Conservation (phyloP, 2,329 filamentous ascomycete genomes). For the Talaromyces albobiverticillius region DNA sequence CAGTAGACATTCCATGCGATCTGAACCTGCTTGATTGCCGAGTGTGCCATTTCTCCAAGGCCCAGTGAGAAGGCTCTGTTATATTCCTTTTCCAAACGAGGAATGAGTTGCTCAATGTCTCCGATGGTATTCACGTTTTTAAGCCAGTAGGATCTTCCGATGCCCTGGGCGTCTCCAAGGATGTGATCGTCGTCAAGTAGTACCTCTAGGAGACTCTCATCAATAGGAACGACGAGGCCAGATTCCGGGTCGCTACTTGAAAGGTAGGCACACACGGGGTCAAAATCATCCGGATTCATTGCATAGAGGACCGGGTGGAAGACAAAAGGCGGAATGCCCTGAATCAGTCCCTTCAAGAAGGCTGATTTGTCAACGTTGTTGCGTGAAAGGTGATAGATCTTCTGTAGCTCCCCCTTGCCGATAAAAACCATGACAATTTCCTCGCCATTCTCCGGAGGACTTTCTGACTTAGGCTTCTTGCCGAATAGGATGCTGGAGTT, state of each 20-base stretch:
- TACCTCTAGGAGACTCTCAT: neutral
- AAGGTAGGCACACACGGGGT: neutral
- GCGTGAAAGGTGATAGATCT: constrained; percentile 4
- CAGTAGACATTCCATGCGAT: constrained; percentile 10
- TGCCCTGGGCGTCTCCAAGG: neutral
- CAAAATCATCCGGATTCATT: neutral
- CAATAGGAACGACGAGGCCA: neutral
- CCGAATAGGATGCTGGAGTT: too few relatives aligned
- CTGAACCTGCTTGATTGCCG: constrained; percentile 1
- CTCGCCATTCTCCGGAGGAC: neutral
- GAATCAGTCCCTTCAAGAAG: neutral
- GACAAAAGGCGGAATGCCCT: neutral
- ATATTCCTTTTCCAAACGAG: neutral
- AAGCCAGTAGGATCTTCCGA: neutral
- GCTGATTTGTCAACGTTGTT: constrained; percentile 4
- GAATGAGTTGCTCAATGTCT: constrained; percentile 1
- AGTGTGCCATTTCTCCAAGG: neutral
- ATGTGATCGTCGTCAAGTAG: neutral
- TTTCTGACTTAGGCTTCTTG: neutral
- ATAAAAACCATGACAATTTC: constrained; percentile 6
- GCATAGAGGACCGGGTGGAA: constrained; percentile 3
- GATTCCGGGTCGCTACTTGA: neutral
- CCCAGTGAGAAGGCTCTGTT: neutral
- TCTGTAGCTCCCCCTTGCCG: neutral
- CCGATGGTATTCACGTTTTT: neutral